Evolutionary conservation across 176 grass and related monocot genomes (phyloP), one percentile per base, ranked within the genome.

Genomic region (Olyra latifolia): DNA sequence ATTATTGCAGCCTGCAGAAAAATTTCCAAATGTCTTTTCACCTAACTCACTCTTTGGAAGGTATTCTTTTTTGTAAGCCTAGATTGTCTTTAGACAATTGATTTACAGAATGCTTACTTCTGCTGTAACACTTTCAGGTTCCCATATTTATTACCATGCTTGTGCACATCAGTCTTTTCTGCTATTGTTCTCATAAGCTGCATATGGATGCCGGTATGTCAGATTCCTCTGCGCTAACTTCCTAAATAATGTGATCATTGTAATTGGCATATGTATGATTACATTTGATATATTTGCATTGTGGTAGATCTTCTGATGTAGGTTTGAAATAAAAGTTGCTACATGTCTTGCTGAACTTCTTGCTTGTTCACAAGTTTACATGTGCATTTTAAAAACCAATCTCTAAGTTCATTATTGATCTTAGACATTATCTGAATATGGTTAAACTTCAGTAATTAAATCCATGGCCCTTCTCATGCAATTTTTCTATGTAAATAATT

Each of bases 201-300:
- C 83, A 88, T 94, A 68, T 94, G 95, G 95, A 79, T 98, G 72
- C 95, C 95, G 46, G 95, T 98, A 89, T 61, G 92, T 87, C 74
- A 79, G 60, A 43, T 80, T 80, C 6, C 14, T 15, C 25, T 2
- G 13, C 16, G 42, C 13, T 27, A 28, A 8, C 23, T 47, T 69
- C 66, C 43, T 44, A 45, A 23, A 47, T 46, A 46, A 27, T 48
- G 24, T 14, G 9, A 8, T 19, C 24, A 48, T 23, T 59, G 24
- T 80, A 69, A 80, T 80, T 58, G 65, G 7, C 0, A 30, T 35
- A 7, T 38, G 45, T 13, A 47, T 81, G 71, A 32, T 71, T 61
- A 4, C 17, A 60, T 60, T 81, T 69, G 16, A 10, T 68, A 24
- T 47, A 8, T 32, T 2, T 71, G 44, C 1, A 16, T 1, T 71